Evolutionary conservation across 352 stramenopile genomes (phyloP).

Genomic region (Globisporangium alternatum): DNA sequence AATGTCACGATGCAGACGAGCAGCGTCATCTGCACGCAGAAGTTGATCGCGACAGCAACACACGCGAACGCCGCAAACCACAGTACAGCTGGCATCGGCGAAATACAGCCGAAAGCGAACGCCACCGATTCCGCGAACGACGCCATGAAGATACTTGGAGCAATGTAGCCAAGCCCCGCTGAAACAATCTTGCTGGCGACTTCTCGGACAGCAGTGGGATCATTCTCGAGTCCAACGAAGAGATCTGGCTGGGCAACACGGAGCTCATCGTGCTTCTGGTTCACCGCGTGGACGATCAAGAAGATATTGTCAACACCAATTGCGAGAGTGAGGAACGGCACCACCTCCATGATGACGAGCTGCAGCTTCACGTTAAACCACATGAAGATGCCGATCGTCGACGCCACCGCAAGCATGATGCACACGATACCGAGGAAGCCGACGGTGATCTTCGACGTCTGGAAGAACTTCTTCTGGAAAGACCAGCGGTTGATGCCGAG

Average conservation of each 20-base stretch:
- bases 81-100: constrained; percentile 56
- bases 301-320: constrained; percentile 78
- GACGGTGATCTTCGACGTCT: constrained; percentile 52
- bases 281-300: constrained; percentile 57
- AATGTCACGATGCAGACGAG: constrained; percentile 60
- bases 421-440: constrained; percentile 57
- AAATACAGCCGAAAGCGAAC: constrained; percentile 61
- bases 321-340: constrained; percentile 61
- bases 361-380: constrained; percentile 61
- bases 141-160: constrained; percentile 66
- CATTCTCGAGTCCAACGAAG: constrained; percentile 41
- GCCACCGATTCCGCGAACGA: constrained; percentile 48
- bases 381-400: constrained; percentile 63
- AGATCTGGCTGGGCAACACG: constrained; percentile 29
- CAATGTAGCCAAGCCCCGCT: constrained; percentile 45
- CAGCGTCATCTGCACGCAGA: constrained; percentile 60
- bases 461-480: constrained; percentile 43
- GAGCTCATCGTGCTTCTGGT: constrained; percentile 41
- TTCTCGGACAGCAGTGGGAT: constrained; percentile 35
- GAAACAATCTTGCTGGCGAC: constrained; percentile 37
- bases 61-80: constrained; percentile 67
- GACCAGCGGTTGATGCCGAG: constrained; percentile 65
- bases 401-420: constrained; percentile 54
- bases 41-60: constrained; percentile 56
- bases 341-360: constrained; percentile 70